phyloP scores from a whole-genome alignment of 1,284 basidiomycete species.

The Melampsora larici-populina region DNA sequence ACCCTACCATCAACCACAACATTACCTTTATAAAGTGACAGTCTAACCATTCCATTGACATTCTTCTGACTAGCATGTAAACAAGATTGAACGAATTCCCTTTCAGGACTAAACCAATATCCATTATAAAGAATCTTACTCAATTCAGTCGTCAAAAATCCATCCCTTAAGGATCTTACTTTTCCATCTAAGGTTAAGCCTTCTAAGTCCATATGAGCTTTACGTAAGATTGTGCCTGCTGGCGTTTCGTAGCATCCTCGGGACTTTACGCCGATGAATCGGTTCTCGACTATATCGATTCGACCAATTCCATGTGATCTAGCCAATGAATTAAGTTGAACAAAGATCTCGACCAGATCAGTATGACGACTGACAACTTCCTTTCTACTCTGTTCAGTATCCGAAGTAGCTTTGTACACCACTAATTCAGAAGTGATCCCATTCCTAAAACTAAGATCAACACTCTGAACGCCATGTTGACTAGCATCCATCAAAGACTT shows the following conservation, averaged over 20 bases:
- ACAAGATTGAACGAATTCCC: constrained; percentile 79
- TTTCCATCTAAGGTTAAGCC: too few relatives aligned
- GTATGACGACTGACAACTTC: constrained; percentile 63
- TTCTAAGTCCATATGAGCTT: constrained; percentile 93
- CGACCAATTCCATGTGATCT: constrained; percentile 93
- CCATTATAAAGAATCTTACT: too few relatives aligned
- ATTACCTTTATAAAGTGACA: constrained; percentile 96
- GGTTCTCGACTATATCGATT: constrained; percentile 97
- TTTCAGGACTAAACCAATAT: constrained; percentile 81
- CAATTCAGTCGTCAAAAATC: too few relatives aligned
- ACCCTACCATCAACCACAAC: constrained; percentile 87
- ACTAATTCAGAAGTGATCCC: constrained; percentile 57
- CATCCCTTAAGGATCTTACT: too few relatives aligned
- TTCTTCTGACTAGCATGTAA: constrained; percentile 91
- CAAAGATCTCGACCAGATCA: constrained; percentile 93
- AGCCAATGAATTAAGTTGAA: constrained; percentile 83
- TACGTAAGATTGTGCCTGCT: constrained; percentile 89
- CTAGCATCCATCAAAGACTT: constrained; percentile 71
- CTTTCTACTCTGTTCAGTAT: constrained; percentile 49
- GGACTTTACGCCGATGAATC: constrained; percentile 97
- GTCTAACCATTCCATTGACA: constrained; percentile 85
- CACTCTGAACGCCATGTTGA: constrained; percentile 72
- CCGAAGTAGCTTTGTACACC: constrained; percentile 43
- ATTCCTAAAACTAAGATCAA: constrained; percentile 77
- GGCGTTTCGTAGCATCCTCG: constrained; percentile 98